phyloP scores from a whole-genome alignment of 2,329 filamentous ascomycete genomes.

The Paecilomyces dactylethromorphus region DNA sequence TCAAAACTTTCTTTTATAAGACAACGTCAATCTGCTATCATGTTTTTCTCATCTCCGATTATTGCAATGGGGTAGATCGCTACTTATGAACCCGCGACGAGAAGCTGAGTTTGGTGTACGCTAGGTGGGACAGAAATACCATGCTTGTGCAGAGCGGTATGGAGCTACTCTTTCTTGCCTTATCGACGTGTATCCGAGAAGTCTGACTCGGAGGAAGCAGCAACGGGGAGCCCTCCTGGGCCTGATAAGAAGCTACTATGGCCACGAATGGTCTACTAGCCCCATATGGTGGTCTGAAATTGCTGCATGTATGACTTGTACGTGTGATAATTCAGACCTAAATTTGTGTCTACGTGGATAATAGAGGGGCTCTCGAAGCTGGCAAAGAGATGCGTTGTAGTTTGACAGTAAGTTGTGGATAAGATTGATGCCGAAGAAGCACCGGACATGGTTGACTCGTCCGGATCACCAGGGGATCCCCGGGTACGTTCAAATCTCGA shows the following conservation, averaged over 20 bases:
- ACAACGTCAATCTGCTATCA: background rate
- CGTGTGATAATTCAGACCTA: background rate
- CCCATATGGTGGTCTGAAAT: background rate
- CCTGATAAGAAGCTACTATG: background rate
- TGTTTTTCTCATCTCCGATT: background rate
- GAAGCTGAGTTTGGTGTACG: background rate
- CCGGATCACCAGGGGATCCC: background rate
- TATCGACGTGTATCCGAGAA: background rate
- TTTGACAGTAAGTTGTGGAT: background rate
- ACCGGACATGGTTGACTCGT: background rate
- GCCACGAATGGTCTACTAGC: background rate
- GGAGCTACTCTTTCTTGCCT: background rate
- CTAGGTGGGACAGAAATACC: background rate
- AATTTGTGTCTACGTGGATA: background rate
- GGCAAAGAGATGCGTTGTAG: background rate
- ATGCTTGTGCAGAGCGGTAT: background rate
- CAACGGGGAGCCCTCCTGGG: background rate
- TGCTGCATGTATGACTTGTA: background rate
- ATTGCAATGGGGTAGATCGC: background rate
- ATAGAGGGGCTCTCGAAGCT: background rate
- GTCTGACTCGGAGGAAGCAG: background rate
- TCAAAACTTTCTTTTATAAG: background rate
- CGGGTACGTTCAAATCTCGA: background rate
- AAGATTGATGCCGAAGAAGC: background rate
- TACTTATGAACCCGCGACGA: background rate